Percentiles rank a stretch among this genome's conserved stretches.
Evolutionary conservation across 495 filamentous ascomycete genomes (phyloP).

Genomic region (Terfezia claveryi): DNA sequence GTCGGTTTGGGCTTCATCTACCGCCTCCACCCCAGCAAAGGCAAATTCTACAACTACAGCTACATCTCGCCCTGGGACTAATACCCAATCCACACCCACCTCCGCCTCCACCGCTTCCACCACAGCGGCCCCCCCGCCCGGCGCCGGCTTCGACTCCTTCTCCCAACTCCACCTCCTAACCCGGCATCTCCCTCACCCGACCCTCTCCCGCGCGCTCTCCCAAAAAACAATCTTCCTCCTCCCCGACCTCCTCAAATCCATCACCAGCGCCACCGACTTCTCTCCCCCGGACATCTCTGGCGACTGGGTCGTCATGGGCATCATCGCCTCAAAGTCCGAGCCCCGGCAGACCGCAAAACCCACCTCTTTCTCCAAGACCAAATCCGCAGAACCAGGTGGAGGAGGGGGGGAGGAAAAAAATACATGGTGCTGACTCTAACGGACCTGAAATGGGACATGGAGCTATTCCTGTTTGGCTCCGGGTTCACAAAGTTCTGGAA

Average conservation of each 20-base stretch:
- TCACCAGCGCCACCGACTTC: conserved; percentile 60
- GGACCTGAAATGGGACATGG: conserved; percentile 75
- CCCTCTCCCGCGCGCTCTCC: conserved; percentile 48
- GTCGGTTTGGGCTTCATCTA: neutral
- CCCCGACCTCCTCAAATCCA: conserved; percentile 56
- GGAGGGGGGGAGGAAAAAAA: conserved; percentile 36
- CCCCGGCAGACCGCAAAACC: conserved; percentile 11
- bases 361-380: conserved; percentile 19
- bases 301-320: conserved; percentile 71
- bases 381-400: conserved; percentile 18
- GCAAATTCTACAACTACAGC: neutral
- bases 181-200: conserved; percentile 63
- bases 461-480: conserved; percentile 76
- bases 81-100: conserved; percentile 13
- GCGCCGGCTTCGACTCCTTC: conserved; percentile 53
- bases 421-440: conserved; percentile 83
- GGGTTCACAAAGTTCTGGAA: conserved; percentile 87
- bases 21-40: neutral
- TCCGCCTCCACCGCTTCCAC: conserved; percentile 19
- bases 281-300: conserved; percentile 62
- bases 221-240: conserved; percentile 57
- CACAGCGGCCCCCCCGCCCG: conserved; percentile 18
- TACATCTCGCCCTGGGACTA: conserved; percentile 3
- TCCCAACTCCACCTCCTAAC: conserved; percentile 67
- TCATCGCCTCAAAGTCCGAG: conserved; percentile 67